Base-by-base conservation (phyloP, 1,139 yeast species). In the Eremothecium coryli region DNA sequence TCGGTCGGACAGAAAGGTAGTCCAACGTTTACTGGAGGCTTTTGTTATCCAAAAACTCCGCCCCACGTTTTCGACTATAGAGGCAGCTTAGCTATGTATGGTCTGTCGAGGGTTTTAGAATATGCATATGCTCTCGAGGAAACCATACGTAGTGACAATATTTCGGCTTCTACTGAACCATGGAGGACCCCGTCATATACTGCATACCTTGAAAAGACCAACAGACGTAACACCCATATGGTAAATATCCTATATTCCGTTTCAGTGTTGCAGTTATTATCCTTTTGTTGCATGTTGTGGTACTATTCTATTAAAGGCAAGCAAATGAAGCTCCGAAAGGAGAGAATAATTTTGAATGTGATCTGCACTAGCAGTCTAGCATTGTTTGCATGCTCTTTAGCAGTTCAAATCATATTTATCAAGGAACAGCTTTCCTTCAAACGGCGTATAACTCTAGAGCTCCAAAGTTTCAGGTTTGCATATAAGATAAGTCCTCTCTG, bases 61-160 rank as follows among this genome's bases (percentile, higher is more conserved):
- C 35, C 30, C 9, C 50, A 46, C 31, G 31, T 54, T 5, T 48
- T 54, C 21, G 52, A 55, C 32, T 55, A 55, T 37, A 43, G 54
- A 38, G 44, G 46, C 13, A 38, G 48, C 2, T 35, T 55, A 17
- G 29, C 40, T 3, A 41, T 42, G 12, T 32, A 50, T 5, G 56
- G 56, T 2, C 38, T 55, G 18, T 46, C 47, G 14, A 50, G 53
- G 9, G 47, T 55, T n/a, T 28, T 55, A 25, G 50, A 46, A 29
- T 55, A 46, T 32, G 58, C 57, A 3, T 55, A 54, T 38, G 43
- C 42, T 6, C n/a, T n/a, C n/a, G 24, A 30, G 22, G 22, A 20
- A 20, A 20, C 10, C 9, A 20, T 8, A 20, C 16, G 16, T 5
- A 11, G 10, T 15, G 15, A 13, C 26, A 5, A 25, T 15, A 16